Base-by-base conservation (phyloP, 1,284 basidiomycete genomes). In the Chalciporus sp. region DNA sequence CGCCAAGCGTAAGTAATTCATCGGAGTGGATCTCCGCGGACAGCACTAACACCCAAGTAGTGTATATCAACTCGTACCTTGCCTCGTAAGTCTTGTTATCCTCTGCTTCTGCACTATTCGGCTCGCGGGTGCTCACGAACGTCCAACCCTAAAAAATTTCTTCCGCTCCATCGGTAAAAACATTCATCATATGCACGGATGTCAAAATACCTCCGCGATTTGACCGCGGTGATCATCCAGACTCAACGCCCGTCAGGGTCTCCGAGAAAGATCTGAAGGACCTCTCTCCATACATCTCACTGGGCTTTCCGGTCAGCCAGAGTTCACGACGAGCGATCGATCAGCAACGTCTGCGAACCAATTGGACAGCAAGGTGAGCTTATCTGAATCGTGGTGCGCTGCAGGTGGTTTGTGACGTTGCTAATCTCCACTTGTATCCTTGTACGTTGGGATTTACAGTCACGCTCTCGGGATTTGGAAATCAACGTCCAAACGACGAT, bases 1-100 rank as follows among this genome's bases (percentile, higher is more conserved):
- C 27, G 77, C 78, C 61, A 83, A 82, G 68, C 56, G 82, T 83
- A 58, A 53, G 41, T 52, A 78, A 39, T 43, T 27, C 4, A 3
- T 3, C 7, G 28, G 14, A 26, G 40, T 17, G 62, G 5, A 1
- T 33, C 2, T 31, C 9, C 31, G 4, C 31, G 26, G 1, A 16
- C n/a, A 8, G 7, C n/a, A 37, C n/a, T 37, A 16, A 37, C n/a
- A 2, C n/a, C 35, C 6, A n/a, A n/a, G 9, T 19, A 60, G 81
- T 83, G 20, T 82, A 83, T 57, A 69, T 77, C 28, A 79, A 76
- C 35, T 81, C 81, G 0, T 84, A 82, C 67, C 66, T 83, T 11
- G 76, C 79, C 1, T 77, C 58, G 66, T 72, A 46, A 49, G 66
- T 61, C 28, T 14, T 19, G 37, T 3, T 31, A 11, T 31, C 27